phyloP scores from a whole-genome alignment of 805 yeast species.

The Maudiozyma barnettii region DNA sequence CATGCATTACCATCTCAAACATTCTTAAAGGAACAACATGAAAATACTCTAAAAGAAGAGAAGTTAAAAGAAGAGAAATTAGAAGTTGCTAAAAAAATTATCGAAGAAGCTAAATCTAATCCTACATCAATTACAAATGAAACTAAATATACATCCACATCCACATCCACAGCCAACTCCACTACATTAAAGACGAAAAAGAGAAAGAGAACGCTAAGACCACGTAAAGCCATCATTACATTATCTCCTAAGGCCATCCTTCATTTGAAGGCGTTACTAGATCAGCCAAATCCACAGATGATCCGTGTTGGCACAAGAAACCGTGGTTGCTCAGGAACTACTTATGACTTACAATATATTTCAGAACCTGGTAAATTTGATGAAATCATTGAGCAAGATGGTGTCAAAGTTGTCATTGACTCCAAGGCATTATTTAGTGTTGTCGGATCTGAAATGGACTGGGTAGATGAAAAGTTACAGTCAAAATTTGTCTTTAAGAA shows the following conservation, averaged over 20 bases:
- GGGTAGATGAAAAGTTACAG: slow-evolving; percentile 87
- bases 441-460: slow-evolving; percentile 97
- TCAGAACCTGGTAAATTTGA: slow-evolving; percentile 89
- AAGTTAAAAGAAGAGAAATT: slow-evolving; percentile 15
- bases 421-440: slow-evolving; percentile 93
- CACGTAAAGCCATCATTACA: slow-evolving; percentile 84
- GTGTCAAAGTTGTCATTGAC: slow-evolving; percentile 84
- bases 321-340: slow-evolving; percentile 93
- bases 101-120: slow-evolving; percentile 1
- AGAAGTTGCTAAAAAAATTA: slow-evolving; percentile 12
- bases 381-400: slow-evolving; percentile 87
- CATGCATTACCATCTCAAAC: slow-evolving; percentile 38
- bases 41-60: slow-evolving; percentile 11
- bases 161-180: background rate
- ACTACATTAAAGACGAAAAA: slow-evolving; percentile 19
- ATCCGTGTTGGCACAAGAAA: slow-evolving; percentile 91
- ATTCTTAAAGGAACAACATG: slow-evolving; percentile 39
- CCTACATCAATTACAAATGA: background rate
- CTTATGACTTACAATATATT: slow-evolving; percentile 87
- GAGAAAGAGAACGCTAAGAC: slow-evolving; percentile 62
- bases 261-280: slow-evolving; percentile 58
- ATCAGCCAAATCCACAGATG: slow-evolving; percentile 79
- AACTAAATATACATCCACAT: background rate
- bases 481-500: slow-evolving; percentile 86
- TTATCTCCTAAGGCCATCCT: slow-evolving; percentile 64